Base-by-base conservation (phyloP, 1,284 basidiomycete genomes). In the Tilletia caries region DNA sequence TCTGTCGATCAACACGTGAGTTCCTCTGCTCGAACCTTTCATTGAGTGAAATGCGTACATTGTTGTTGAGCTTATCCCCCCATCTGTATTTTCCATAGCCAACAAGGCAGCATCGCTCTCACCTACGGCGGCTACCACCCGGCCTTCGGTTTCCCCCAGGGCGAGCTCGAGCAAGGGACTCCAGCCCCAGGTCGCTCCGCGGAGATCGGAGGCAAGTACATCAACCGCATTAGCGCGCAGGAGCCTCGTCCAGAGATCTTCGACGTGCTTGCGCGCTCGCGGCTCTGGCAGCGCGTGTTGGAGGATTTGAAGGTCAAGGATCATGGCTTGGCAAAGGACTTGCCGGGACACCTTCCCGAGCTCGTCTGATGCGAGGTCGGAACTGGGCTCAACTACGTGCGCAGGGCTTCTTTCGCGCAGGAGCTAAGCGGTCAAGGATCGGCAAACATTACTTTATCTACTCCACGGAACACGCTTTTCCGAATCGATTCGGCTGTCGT, bases 281-380 rank as follows among this genome's bases (percentile, higher is more conserved):
- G 78, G 13, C 64, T 82, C 65, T 82, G 78, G 70, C 69, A 77
- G 52, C 71, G 75, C 6, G 75, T 74, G 8, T 67, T 76, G 13
- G 78, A 79, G 34, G 81, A 82, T 60, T 73, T 82, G 66, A 74
- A 79, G 69, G 76, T 73, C 54, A 66, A 54, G 8, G 69, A 75
- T 46, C 46, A 72, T 10, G 68, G 71, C 2, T 29, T 73, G 1
- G 71, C 66, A 0, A 23, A 27, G 3, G 71, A 72, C 29, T 41
- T 76, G 44, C 75, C 75, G 0, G 75, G 68, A 46, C 75, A 76
- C 50, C 46, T 70, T 18, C 58, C 58, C 18, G 27, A 62, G 58
- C 32, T 50, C 48, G 48, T 50, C 48, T 50, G 23, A 50, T 10
- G 37, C 37, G 37, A n/a, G n/a, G n/a, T n/a, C n/a, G n/a, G n/a